These are phyloP conservation scores for Biscutella laevigata DNA, from an alignment of 441 rosid species.

Conservation along the genomic window DNA sequence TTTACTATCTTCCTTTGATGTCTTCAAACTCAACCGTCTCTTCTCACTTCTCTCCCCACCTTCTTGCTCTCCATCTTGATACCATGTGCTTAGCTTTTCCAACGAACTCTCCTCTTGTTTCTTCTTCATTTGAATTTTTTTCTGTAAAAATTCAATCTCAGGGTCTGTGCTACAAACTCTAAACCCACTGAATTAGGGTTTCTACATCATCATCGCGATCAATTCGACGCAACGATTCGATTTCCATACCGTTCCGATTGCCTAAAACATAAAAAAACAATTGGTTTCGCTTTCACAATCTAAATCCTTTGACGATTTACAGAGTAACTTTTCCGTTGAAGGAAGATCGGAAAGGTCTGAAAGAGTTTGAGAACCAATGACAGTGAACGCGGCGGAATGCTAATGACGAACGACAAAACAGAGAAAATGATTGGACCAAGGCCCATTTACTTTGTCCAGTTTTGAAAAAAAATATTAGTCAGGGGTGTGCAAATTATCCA, in stretches of 20 bases:
- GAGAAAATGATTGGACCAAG: too few relatives aligned
- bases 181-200: conserved; percentile 20
- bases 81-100: conserved; percentile 81
- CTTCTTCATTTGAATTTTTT: conserved; percentile 44
- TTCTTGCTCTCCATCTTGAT: conserved; percentile 85
- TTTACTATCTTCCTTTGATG: conserved; percentile 61
- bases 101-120: conserved; percentile 87
- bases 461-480: too few relatives aligned
- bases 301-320: not conserved
- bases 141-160: not conserved
- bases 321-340: not conserved
- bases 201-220: not conserved
- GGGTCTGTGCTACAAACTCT: not conserved
- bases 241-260: not conserved
- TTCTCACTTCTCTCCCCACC: conserved; percentile 67
- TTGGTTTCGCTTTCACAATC: not conserved
- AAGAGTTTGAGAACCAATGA: too few relatives aligned
- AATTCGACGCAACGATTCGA: not conserved
- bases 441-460: too few relatives aligned
- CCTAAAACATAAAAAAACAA: not conserved
- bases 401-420: too few relatives aligned
- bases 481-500: too few relatives aligned
- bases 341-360: too few relatives aligned
- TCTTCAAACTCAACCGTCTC: conserved; percentile 46
- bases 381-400: too few relatives aligned